Conservation (phyloP, 345 rosid species). For the thale cress (Arabidopsis thaliana) region TAIR10.1 NC_003076.8:2902501-2903000, state of each 20-base stretch:
- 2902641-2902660: constrained; percentile 65
- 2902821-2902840: constrained; percentile 93
- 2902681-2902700: constrained; percentile 99
- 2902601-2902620: background rate
- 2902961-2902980: constrained; percentile 1
- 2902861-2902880: constrained; percentile 60
- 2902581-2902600: constrained; percentile 31
- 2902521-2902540: constrained; percentile 80
- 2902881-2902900: constrained; percentile 31
- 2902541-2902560: constrained; percentile 91
- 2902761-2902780: constrained; percentile 99
- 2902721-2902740: constrained; percentile 94
- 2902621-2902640: constrained; percentile 48
- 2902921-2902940: constrained; percentile 7
- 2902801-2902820: constrained; percentile 98
- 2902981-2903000: background rate
- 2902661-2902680: constrained; percentile 72
- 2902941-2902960: background rate
- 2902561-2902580: constrained; percentile 54
- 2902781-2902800: constrained; percentile 91
- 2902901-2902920: constrained; percentile 18
- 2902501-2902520: constrained; percentile 74
- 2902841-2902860: constrained; percentile 70
- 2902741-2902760: constrained; percentile 94
- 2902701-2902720: constrained; percentile 91